These are phyloP conservation scores for Fraxinus floribunda DNA, from an alignment of 305 asterid genomes.

Conservation along the genomic window DNA sequence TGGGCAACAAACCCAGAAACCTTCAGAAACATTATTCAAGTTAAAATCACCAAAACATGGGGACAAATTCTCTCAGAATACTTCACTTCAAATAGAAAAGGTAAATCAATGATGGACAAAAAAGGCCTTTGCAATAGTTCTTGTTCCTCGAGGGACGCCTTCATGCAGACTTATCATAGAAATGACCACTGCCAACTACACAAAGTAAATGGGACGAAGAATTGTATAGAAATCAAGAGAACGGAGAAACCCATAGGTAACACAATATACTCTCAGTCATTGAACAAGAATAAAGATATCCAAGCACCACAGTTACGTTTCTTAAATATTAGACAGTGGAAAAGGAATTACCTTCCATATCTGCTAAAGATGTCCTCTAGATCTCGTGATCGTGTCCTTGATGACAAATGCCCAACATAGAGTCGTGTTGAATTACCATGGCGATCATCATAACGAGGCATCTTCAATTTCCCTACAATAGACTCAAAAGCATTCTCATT, in stretches of 20 bases:
- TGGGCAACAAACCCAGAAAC: slow-evolving; percentile 77
- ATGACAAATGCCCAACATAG: slow-evolving; percentile 89
- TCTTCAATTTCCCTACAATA: slow-evolving; percentile 20
- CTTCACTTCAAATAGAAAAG: not conserved
- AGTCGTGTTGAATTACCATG: slow-evolving; percentile 75
- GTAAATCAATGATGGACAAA: not conserved
- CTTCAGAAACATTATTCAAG: slow-evolving; percentile 86
- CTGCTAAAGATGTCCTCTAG: slow-evolving; percentile 81
- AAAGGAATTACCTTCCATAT: slow-evolving; percentile 77
- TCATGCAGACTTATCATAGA: not conserved
- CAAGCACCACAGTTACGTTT: not conserved
- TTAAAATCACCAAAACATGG: slow-evolving; percentile 58
- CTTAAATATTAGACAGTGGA: not conserved
- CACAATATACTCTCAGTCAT: not conserved
- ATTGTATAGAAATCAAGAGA: not conserved
- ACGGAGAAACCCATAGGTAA: not conserved
- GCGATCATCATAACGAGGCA: slow-evolving; percentile 90
- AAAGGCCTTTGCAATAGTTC: not conserved
- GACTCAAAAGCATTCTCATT: not conserved
- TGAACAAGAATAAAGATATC: not conserved
- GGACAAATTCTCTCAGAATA: not conserved
- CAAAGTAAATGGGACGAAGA: not conserved
- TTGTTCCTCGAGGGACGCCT: not conserved
- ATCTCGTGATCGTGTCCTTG: slow-evolving; percentile 88
- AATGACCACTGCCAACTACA: not conserved